Evolutionary conservation across 2,329 filamentous ascomycete species (phyloP).

Genomic region (Colletotrichum plurivorum): DNA sequence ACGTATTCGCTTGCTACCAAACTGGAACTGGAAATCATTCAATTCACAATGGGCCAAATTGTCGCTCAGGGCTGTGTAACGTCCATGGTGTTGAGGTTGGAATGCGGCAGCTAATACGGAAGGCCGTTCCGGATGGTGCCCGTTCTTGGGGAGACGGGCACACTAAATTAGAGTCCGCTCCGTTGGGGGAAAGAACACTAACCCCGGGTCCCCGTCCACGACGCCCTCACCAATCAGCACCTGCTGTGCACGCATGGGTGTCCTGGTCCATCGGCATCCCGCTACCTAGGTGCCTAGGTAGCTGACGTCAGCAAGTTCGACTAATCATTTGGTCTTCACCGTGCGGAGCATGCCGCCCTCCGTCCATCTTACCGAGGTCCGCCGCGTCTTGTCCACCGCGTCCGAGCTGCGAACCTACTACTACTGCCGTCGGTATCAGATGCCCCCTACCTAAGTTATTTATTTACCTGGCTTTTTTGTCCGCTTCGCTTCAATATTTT

Average conservation of each 20-base stretch:
- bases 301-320: constrained; percentile 34
- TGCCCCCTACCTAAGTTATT: neutral
- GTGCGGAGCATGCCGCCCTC: constrained; percentile 23
- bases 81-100: neutral
- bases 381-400: constrained; percentile 17
- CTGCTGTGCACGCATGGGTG: neutral
- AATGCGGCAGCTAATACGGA: no score
- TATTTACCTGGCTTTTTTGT: no score
- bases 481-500: constrained; percentile 6
- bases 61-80: no score
- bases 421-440: constrained; percentile 17
- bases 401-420: constrained; percentile 16
- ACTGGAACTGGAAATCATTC: no score
- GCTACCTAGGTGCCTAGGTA: no score
- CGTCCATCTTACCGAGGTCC: constrained; percentile 32
- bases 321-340: constrained; percentile 25
- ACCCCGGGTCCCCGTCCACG: neutral
- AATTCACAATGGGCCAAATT: no score
- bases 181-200: neutral
- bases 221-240: neutral
- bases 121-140: no score
- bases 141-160: neutral
- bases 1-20: no score
- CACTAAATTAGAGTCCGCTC: constrained; percentile 9
- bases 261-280: constrained; percentile 1